phyloP scores from a whole-genome alignment of 2,329 filamentous ascomycete species.

The Madurella fahalii region DNA sequence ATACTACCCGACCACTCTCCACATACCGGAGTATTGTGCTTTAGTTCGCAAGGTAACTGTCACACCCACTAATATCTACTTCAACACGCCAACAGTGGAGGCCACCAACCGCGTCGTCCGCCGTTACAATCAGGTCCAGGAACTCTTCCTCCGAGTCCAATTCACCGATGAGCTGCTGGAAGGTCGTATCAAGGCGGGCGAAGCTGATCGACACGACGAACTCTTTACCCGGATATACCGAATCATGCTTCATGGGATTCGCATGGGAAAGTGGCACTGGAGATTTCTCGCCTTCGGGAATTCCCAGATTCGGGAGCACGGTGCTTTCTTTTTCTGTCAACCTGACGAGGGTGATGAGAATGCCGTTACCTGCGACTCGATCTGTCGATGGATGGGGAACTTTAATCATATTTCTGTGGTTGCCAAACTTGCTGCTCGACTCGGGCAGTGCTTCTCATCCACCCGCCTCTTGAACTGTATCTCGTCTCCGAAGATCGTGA shows the following conservation, averaged over 20 bases:
- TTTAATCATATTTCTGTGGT: constrained; percentile 76
- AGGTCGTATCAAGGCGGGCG: constrained; percentile 55
- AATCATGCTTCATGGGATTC: constrained; percentile 72
- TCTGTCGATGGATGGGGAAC: constrained; percentile 81
- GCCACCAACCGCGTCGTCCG: constrained; percentile 84
- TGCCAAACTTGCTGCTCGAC: constrained; percentile 83
- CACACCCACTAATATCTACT: constrained; percentile 79
- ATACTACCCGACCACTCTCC: constrained; percentile 42
- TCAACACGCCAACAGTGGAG: constrained; percentile 73
- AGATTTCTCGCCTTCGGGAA: constrained; percentile 93
- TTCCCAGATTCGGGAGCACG: constrained; percentile 87
- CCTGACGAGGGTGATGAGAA: constrained; percentile 36
- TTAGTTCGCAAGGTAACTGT: constrained; percentile 72
- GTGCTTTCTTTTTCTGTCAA: constrained; percentile 87
- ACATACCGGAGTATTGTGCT: constrained; percentile 67
- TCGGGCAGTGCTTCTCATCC: constrained; percentile 95
- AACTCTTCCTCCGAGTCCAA: constrained; percentile 83
- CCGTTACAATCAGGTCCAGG: constrained; percentile 61
- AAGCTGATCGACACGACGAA: constrained; percentile 58
- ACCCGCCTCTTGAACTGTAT: constrained; percentile 69
- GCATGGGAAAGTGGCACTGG: constrained; percentile 75
- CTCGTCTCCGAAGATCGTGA: constrained; percentile 53
- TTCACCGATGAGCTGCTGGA: constrained; percentile 75
- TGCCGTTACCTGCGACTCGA: constrained; percentile 65
- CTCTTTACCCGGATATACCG: constrained; percentile 71